Conservation (phyloP, 768 basidiomycete genomes). For the Lyophyllum atratum region DNA sequence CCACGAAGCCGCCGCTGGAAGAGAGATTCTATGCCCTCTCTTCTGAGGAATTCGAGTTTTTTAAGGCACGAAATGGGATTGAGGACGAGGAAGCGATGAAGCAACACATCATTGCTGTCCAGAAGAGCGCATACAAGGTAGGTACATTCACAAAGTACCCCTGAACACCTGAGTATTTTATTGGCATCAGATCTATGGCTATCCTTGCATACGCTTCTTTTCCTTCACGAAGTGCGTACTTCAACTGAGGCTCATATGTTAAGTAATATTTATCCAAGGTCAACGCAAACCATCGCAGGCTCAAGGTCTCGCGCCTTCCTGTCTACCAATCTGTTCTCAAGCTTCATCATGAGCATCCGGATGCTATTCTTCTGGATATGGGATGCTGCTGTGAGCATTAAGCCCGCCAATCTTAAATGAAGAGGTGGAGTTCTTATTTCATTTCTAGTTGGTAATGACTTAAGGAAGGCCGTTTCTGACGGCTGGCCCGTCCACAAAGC, state of each 20-base stretch:
- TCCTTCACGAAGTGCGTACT: constrained; percentile 26
- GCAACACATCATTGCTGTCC: constrained; percentile 31
- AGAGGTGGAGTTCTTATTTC: not conserved
- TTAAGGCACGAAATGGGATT: constrained; percentile 31
- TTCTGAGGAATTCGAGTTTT: constrained; percentile 25
- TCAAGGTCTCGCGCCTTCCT: constrained; percentile 28
- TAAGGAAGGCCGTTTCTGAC: constrained; percentile 31
- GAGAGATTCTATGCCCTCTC: constrained; percentile 21
- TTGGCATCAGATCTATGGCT: constrained; percentile 25
- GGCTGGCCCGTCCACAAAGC: constrained; percentile 32
- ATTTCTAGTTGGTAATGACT: constrained; percentile 32
- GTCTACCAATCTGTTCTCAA: constrained; percentile 28
- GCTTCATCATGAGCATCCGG: constrained; percentile 15
- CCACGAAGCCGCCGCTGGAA: constrained; percentile 20
- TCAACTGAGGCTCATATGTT: not conserved
- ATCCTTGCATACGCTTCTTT: constrained; percentile 34
- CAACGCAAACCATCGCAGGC: constrained; percentile 7
- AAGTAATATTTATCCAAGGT: too few relatives aligned
- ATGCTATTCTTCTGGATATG: constrained; percentile 33
- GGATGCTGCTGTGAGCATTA: constrained; percentile 33
- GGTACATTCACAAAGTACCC: not conserved
- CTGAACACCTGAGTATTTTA: not conserved
- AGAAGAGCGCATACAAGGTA: constrained; percentile 32
- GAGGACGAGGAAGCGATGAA: constrained; percentile 29
- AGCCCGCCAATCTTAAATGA: not conserved